A percentile compares a stretch with the other conserved stretches of the same genome.
Conservation (phyloP, 164 flowering plant genomes). For the Platanus orientalis region DNA sequence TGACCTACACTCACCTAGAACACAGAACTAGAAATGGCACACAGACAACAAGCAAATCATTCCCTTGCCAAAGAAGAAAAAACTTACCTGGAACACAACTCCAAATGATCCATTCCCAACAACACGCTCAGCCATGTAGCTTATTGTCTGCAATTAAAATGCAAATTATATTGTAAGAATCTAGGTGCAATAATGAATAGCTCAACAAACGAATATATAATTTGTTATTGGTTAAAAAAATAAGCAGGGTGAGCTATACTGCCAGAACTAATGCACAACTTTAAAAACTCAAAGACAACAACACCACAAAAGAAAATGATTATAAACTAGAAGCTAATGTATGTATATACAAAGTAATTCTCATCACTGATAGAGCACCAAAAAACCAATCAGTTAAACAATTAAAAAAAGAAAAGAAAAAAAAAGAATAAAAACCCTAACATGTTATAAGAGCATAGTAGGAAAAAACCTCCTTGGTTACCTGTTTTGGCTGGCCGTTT, state of each 20-base stretch:
- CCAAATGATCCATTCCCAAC: constrained; percentile 73
- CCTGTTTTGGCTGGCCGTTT: constrained; percentile 68
- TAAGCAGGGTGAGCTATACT: not conserved
- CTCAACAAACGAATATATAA: not conserved
- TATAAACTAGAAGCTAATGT: not conserved
- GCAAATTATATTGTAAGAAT: not conserved
- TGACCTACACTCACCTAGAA: not conserved
- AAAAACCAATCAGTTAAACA: too few relatives aligned
- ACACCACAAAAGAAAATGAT: not conserved
- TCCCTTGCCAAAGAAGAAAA: not conserved
- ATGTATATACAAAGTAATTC: too few relatives aligned
- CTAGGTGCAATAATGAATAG: not conserved
- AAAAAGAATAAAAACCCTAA: too few relatives aligned
- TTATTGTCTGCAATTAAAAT: constrained; percentile 41
- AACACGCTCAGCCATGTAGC: constrained; percentile 70
- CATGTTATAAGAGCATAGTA: too few relatives aligned
- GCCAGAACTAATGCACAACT: not conserved
- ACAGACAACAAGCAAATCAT: not conserved
- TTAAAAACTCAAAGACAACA: too few relatives aligned
- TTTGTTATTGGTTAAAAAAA: too few relatives aligned
- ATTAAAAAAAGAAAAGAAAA: too few relatives aligned
- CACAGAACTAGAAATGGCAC: not conserved
- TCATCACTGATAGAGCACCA: too few relatives aligned
- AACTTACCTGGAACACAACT: constrained; percentile 54
- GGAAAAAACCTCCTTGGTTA: constrained; percentile 1